Conservation (phyloP, 129 eudicot genomes). For the Apium graveolens region DNA sequence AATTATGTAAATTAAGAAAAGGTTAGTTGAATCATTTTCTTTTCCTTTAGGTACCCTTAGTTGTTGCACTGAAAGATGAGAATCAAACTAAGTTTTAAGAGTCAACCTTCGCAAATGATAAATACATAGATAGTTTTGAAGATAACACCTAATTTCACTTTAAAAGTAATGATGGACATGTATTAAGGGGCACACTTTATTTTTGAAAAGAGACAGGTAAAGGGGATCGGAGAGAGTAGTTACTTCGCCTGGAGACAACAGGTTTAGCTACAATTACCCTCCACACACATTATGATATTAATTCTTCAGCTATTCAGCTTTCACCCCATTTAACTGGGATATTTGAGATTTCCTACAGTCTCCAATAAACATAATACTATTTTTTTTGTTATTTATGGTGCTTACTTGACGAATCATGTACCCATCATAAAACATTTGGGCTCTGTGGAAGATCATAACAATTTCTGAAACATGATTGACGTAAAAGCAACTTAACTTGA, state of each 20-base stretch:
- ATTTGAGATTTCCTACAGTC: neutral
- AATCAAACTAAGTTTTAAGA: too few relatives aligned
- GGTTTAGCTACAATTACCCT: neutral
- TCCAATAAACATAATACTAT: neutral
- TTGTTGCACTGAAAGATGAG: too few relatives aligned
- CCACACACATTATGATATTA: neutral
- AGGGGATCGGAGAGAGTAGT: too few relatives aligned
- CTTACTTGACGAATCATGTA: neutral
- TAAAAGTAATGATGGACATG: too few relatives aligned
- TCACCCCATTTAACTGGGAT: neutral
- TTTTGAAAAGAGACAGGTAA: too few relatives aligned
- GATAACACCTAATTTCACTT: too few relatives aligned
- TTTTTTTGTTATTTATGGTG: neutral
- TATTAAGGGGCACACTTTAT: too few relatives aligned
- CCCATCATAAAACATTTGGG: neutral
- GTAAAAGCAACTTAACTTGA: neutral
- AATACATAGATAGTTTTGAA: too few relatives aligned
- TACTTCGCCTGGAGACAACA: neutral
- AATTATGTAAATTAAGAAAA: too few relatives aligned
- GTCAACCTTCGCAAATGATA: too few relatives aligned
- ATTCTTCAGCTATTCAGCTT: neutral
- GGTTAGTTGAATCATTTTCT: too few relatives aligned
- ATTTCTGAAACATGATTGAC: neutral
- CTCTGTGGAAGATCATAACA: neutral
- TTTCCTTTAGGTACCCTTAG: too few relatives aligned